Base-by-base conservation (phyloP, 768 basidiomycete species). In the Tulasnella calospora region DNA sequence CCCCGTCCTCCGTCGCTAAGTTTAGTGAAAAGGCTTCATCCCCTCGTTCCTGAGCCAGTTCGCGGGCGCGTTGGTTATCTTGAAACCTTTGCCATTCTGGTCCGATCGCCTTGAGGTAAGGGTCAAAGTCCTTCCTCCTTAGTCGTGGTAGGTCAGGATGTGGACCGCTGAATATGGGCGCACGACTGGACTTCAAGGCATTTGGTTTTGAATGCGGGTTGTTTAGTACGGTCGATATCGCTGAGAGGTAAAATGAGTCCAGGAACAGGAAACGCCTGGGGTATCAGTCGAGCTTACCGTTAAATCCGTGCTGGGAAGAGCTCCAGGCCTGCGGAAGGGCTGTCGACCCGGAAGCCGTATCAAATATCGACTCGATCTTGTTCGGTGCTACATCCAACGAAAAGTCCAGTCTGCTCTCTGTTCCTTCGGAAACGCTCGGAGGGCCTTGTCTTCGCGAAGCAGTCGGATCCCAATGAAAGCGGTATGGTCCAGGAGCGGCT, bases 221-320 rank as follows among this genome's bases (percentile, higher is more conserved):
- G 82, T 96, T 96, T 74, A 98, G 89, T 36, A 98, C 94, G 23
- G 94, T 96, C 12, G 96, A 96, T 80, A 98, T 96, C 51, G 95
- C 96, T 98, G 83, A 19, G 71, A 27, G 79, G 15, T 38, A n/a
- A 30, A 23, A 38, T 46, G 21, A 44, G 46, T 13, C 41, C 76
- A 73, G 69, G 80, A 15, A 70, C 19, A 55, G 55, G 21, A 40
- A 27, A 21, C 13, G 44, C 44, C 30, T 23, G 57, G 8, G 19
- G 46, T 40, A 46, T 79, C 27, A 72, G 89, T 78, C 15, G 6
- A 27, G 15, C 61, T 33, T 83, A 94, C 95, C 95, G 83, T 97
- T 93, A 85, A 97, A 96, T 10, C 95, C 95, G 81, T 94, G 92
- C 69, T 89, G 82, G 44, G 74, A 80, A 12, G 80, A 81, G 77